Evolutionary conservation across 164 flowering plant species (phyloP).

Genomic region (Berberis thunbergii): DNA sequence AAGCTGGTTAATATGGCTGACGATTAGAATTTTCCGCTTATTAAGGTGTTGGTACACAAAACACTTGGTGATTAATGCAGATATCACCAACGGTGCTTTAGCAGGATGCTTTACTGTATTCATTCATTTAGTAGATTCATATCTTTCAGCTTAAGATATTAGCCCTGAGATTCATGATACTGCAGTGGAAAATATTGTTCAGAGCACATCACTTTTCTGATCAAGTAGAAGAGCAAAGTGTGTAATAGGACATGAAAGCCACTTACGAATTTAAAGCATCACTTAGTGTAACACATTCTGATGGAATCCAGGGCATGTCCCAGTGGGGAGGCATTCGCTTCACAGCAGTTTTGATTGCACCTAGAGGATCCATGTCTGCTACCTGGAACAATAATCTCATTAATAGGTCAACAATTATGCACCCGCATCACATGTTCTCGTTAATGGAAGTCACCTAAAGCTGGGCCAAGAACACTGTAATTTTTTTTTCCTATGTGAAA

Average conservation of each 20-base stretch:
- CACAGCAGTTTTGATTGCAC: conserved; percentile 57
- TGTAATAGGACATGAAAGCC: background rate
- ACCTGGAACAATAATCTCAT: conserved; percentile 41
- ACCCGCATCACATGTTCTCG: too few species aligned
- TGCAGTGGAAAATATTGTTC: background rate
- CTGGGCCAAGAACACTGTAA: too few species aligned
- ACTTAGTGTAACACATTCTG: conserved; percentile 49
- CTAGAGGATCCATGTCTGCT: conserved; percentile 65
- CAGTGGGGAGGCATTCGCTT: conserved; percentile 73
- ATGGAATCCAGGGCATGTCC: conserved; percentile 65
- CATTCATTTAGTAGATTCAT: too few species aligned
- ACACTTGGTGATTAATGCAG: too few species aligned
- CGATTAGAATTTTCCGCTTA: too few species aligned
- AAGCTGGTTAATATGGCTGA: too few species aligned
- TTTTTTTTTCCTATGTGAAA: too few species aligned
- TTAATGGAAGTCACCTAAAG: too few species aligned
- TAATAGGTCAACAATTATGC: background rate
- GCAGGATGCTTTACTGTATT: too few species aligned
- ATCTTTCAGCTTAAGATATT: too few species aligned
- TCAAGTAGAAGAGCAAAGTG: background rate
- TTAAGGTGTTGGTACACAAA: too few species aligned
- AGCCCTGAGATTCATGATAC: background rate
- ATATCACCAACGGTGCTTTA: too few species aligned
- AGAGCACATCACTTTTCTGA: background rate
- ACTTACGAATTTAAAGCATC: conserved; percentile 85